Evolutionary conservation across 129 eudicot species (phyloP), one percentile per base, ranked within the genome.

Genomic region (Artemisia annua): DNA sequence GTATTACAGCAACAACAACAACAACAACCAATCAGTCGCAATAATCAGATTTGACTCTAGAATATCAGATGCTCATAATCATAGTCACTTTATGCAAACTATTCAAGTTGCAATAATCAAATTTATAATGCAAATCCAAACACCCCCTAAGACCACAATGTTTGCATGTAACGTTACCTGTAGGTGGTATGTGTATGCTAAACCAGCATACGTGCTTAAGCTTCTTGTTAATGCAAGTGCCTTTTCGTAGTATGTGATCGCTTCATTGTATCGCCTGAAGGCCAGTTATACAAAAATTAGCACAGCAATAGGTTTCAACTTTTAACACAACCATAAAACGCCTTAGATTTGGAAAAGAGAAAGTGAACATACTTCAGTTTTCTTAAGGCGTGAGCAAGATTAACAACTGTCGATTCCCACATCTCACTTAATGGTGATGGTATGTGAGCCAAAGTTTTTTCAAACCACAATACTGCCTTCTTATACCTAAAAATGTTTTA

Each of bases 341-440:
- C 48, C 55, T 19, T 2, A 15, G 2, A 15, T 67, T 32, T 24
- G 12, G 2, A 46, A 48, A 39, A 46, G 18, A 53, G 16, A 14
- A 15, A 11, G 12, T 59, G 56, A 24, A 66, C 90, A 32, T 81
- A 94, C 98, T 84, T 94, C 51, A 94, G 57, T 67, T 90, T 94
- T 66, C 98, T 79, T 56, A 90, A 74, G 15, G 97, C 80, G 63
- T 94, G 98, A 73, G 98, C 98, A 55, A 94, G 91, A 87, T 94
- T 94, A 69, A 94, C 91, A 52, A 94, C 79, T 13, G 98, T 94
- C 22, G 98, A 87, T 82, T 90, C 98, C 98, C 98, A 94, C 86
- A 83, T 85, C 85, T 84, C 96, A 69, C 82, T 86, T 77, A 88
- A 75, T 54, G 97, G 85, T 39, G 94, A 81, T 71, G 97, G 89